Conservation (phyloP, 768 basidiomycete species). For the Lentinula edodes region DNA sequence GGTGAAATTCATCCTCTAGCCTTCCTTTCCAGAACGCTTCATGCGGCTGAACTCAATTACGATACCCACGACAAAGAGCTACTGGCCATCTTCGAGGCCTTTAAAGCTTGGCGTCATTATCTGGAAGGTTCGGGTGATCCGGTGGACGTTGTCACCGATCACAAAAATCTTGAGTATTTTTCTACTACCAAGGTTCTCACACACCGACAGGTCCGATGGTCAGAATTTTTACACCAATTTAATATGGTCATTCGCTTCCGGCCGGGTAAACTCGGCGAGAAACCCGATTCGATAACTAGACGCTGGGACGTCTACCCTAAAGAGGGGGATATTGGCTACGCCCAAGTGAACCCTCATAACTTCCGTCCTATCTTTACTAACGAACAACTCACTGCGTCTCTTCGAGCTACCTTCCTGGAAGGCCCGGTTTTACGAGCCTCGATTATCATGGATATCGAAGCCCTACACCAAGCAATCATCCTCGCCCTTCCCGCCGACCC, state of each 20-base stretch:
- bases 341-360: conserved; percentile 17
- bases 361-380: conserved; percentile 16
- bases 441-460: conserved; percentile 13
- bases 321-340: conserved; percentile 20
- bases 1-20: conserved; percentile 35
- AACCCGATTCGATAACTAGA: conserved; percentile 20
- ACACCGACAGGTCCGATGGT: background rate
- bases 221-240: background rate
- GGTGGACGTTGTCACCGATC: background rate
- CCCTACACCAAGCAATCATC: conserved; percentile 14
- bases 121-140: background rate
- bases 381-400: conserved; percentile 14
- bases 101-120: background rate
- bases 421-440: conserved; percentile 12
- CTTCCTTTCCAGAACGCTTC: conserved; percentile 24
- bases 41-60: background rate
- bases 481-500: background rate
- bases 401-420: conserved; percentile 12
- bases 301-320: conserved; percentile 21
- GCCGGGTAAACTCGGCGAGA: conserved; percentile 12
- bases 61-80: background rate
- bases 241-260: background rate
- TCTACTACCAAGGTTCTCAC: background rate
- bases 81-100: background rate
- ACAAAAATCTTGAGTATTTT: background rate